Evolutionary conservation across 2,329 filamentous ascomycete genomes (phyloP), one percentile per base, ranked within the genome.

Genomic region (Aspergillus flavus): DNA sequence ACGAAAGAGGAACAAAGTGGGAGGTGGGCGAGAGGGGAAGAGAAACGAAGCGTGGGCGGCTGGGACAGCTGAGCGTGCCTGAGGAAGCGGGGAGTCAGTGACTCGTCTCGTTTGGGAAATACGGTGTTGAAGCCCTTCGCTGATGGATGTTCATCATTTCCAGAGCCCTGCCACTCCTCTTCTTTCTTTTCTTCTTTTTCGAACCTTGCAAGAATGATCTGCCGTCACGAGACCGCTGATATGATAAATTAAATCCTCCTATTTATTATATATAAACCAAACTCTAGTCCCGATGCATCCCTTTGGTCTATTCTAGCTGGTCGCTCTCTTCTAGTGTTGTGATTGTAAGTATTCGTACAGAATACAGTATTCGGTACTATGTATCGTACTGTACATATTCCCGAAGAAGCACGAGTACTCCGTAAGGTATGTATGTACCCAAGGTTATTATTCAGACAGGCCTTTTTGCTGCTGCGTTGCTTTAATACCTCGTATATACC

Each of bases 21-120:
- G 67, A 67, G 63, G 54, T 59, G 61, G 68, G 61, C 64, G 63
- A 64, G 34, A 67, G 69, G 65, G 65, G 66, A 68, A 61, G 61
- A 60, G 60, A 63, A 53, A 58, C 57, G 58, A 66, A 63, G 61
- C 62, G 63, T 55, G 52, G n/a, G 65, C 65, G 67, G 67, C 62
- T 66, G 67, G 68, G 66, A 68, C 58, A 65, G 62, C 52, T 46
- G 60, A 62, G 68, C 66, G 64, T 63, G 61, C 52, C 52, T 55
- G 52, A 55, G 52, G 61, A 62, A 57, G 48, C 48, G 34, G 32
- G 43, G 52, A 55, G 52, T 55, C 52, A 55, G 52, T 26, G 52
- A 54, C 52, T 46, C 12, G 39, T 32, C 26, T 58, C 43, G 56
- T 55, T 55, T 41, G 12, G 21, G 52, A 55, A 55, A 39, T 55